phyloP scores from a whole-genome alignment of 148 eudicot species.

The Chenopodium formosanum region DNA sequence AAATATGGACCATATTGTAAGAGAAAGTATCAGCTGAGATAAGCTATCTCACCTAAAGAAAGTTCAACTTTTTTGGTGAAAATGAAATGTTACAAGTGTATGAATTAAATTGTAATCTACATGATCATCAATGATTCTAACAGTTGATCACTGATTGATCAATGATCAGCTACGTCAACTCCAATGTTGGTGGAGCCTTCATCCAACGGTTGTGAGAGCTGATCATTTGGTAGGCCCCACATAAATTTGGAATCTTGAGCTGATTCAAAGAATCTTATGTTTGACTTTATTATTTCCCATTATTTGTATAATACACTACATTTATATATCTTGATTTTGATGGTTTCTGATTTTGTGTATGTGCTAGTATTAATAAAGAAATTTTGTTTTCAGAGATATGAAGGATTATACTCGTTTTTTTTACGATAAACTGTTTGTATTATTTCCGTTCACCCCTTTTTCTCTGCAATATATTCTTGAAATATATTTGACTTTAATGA shows the following conservation, averaged over 20 bases:
- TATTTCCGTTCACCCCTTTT: no score
- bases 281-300: background rate
- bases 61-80: constrained; percentile 10
- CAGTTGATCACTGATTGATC: background rate
- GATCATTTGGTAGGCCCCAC: constrained; percentile 10
- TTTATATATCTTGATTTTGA: no score
- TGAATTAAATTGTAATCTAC: background rate
- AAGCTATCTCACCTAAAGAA: constrained; percentile 19
- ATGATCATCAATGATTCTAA: background rate
- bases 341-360: no score
- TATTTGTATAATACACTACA: no score
- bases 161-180: background rate
- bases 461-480: no score
- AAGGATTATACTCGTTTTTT: no score
- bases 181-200: background rate
- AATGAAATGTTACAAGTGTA: background rate
- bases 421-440: no score
- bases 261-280: background rate
- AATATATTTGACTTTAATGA: no score
- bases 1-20: constrained; percentile 12
- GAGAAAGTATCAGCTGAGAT: constrained; percentile 23
- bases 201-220: constrained; percentile 15
- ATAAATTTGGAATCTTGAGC: constrained; percentile 9
- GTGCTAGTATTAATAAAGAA: background rate
- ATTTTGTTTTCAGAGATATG: no score